Evolutionary conservation across 2,329 filamentous ascomycete species (phyloP).

Genomic region (Plenodomus biglobosus): DNA sequence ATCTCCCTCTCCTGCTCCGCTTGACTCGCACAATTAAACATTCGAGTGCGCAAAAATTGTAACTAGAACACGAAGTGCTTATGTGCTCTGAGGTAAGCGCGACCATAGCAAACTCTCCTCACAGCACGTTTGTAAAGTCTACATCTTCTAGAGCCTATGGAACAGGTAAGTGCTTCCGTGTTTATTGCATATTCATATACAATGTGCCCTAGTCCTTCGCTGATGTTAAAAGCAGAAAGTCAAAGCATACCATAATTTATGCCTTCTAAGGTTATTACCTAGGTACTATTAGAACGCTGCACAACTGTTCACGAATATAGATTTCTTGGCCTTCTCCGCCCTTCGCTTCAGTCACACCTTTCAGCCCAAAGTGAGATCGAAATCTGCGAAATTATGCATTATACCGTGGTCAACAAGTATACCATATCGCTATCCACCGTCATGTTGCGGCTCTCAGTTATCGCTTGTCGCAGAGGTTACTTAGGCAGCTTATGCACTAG

Average conservation of each 20-base stretch:
- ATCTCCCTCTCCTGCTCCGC: conserved; percentile 25
- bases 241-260: too few species aligned
- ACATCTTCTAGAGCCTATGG: too few species aligned
- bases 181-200: too few species aligned
- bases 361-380: conserved; percentile 29
- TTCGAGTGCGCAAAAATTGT: conserved; percentile 32
- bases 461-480: conserved; percentile 37
- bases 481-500: conserved; percentile 43
- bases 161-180: too few species aligned
- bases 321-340: conserved; percentile 9
- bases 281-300: too few species aligned
- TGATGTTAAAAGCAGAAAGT: too few species aligned
- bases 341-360: conserved; percentile 14
- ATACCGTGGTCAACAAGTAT: conserved; percentile 28
- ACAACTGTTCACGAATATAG: too few species aligned
- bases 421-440: conserved; percentile 38
- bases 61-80: conserved; percentile 25
- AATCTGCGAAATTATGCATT: conserved; percentile 34
- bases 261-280: not conserved
- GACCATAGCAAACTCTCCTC: not conserved
- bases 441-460: conserved; percentile 42
- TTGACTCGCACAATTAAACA: conserved; percentile 32
- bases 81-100: conserved; percentile 21
- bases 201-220: too few species aligned
- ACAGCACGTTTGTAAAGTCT: not conserved